Evolutionary conservation across 306 rosid species (phyloP), one percentile per base, ranked within the genome.

Genomic region (Inga oerstediana): DNA sequence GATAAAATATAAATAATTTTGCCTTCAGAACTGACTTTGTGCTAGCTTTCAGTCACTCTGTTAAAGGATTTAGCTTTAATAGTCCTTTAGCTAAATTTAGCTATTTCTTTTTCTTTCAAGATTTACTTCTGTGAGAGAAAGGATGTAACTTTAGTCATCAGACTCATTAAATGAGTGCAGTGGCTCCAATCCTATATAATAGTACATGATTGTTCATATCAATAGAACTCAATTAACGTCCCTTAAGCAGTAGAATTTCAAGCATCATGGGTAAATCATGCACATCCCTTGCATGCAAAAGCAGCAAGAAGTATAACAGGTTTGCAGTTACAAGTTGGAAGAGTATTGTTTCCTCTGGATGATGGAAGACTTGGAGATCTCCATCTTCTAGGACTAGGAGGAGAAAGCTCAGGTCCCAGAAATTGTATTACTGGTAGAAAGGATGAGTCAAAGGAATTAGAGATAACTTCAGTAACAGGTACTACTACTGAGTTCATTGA

Each of bases 321-420:
- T 72, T 81, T 92, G 76, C 95, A 91, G 65, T 79, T 95, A 72
- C 95, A 95, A 77, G 67, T 41, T 64, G 94, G 98, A 48, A 90
- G 98, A 80, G 82, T 88, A 52, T 67, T 93, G 78, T 92, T 93
- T 64, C 87, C 89, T 22, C 83, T 92, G 41, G 93, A 93, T 46
- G 98, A 95, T 80, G 98, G 96, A 58, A 91, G 98, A 87, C 91
- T 95, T 61, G 98, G 90, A 41, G 97, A 95, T 67, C 88, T 95
- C 58, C 98, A 95, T 89, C 75, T 84, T 58, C 71, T 76, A 44
- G 97, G 98, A 54, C 66, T 87, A 73, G 98, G 98, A 6, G 98
- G 98, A 37, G 93, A 93, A 76, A 92, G 80, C 80, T 71, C 90
- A 39, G 98, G 98, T 75, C 97, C 93, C 1, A 82, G 90, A 64